These are phyloP conservation scores for Pythium angustatum DNA, from an alignment of 352 stramenopile genomes.

Conservation along the genomic window DNA sequence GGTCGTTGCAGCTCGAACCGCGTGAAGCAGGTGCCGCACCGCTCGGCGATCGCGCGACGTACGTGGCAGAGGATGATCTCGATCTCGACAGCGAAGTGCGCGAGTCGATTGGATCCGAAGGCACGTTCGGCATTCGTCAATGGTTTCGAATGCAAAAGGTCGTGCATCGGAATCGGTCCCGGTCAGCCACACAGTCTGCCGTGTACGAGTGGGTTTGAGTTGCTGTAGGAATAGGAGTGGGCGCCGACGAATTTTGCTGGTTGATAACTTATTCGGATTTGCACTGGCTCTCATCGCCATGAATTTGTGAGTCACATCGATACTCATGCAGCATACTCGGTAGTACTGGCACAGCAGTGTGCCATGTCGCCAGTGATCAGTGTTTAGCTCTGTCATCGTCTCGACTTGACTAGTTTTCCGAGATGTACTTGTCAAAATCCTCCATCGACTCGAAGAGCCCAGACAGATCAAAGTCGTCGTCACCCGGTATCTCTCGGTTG, in stretches of 20 bases:
- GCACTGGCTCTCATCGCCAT: no score
- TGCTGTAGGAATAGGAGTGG: no score
- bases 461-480: slow-evolving; percentile 1
- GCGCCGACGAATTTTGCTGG: no score
- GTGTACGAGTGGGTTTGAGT: slow-evolving; percentile 78
- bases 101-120: slow-evolving; percentile 71
- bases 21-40: slow-evolving; percentile 67
- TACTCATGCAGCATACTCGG: no score
- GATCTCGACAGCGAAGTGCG: slow-evolving; percentile 80
- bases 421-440: slow-evolving; percentile 56
- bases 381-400: no score
- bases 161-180: slow-evolving; percentile 72
- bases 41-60: slow-evolving; percentile 55
- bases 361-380: no score
- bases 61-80: slow-evolving; percentile 52
- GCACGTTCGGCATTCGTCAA: slow-evolving; percentile 77
- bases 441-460: slow-evolving; percentile 33
- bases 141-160: slow-evolving; percentile 86
- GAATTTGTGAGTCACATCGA: no score
- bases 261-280: no score
- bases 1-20: slow-evolving; percentile 73
- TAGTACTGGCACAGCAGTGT: no score
- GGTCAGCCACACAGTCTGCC: slow-evolving; percentile 47
- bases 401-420: slow-evolving; percentile 35
- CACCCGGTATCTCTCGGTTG: neutral